These are phyloP conservation scores for Durotheca rogersii DNA, from an alignment of 495 filamentous ascomycete species.

Conservation along the genomic window DNA sequence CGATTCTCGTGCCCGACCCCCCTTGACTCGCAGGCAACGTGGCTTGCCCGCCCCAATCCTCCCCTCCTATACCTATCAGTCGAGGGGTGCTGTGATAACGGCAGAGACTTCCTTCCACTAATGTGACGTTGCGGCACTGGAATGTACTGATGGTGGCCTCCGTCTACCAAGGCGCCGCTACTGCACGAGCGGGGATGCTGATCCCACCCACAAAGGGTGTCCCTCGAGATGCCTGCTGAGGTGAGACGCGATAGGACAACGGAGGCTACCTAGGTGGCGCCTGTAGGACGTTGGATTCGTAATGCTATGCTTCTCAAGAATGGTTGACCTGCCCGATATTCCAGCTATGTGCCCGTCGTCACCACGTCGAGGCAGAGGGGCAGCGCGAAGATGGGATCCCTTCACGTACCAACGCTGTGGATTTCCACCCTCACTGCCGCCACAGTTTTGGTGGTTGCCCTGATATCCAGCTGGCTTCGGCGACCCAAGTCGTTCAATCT, in stretches of 20 bases:
- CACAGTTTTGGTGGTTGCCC: slow-evolving; percentile 10
- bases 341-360: not conserved
- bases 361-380: not conserved
- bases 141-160: not conserved
- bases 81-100: not conserved
- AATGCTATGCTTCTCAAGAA: not conserved
- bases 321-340: not conserved
- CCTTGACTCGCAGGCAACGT: too few species aligned
- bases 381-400: slow-evolving; percentile 10
- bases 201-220: slow-evolving; percentile 6
- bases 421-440: slow-evolving; percentile 9
- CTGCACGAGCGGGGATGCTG: slow-evolving; percentile 5
- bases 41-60: not conserved
- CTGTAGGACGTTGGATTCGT: not conserved
- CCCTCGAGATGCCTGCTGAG: not conserved
- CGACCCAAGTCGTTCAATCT: slow-evolving; percentile 19
- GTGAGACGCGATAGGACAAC: not conserved
- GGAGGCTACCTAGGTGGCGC: slow-evolving; percentile 1
- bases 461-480: slow-evolving; percentile 12
- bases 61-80: not conserved
- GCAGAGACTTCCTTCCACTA: not conserved
- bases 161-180: slow-evolving; percentile 5
- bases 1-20: too few species aligned
- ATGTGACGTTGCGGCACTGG: slow-evolving; percentile 18
- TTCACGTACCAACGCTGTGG: slow-evolving; percentile 19